Base-by-base conservation (phyloP, 2,329 filamentous ascomycete genomes). In the Nemania abortiva region DNA sequence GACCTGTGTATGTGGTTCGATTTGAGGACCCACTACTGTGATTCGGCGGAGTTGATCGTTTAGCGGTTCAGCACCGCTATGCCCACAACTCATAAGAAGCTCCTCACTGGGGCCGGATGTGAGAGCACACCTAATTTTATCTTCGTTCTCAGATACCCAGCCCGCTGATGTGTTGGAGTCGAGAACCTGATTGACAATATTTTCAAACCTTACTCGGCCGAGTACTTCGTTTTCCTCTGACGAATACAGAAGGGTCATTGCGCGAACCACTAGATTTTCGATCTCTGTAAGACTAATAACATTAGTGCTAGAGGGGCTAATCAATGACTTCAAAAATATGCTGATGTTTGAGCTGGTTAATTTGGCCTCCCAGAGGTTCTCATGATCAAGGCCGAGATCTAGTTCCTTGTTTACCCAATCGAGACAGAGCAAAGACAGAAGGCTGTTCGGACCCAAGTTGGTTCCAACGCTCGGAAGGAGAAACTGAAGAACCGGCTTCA, bases 321-420 rank as follows among this genome's bases (percentile, higher is more conserved):
- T 34, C 5, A 4, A 34, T 34, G 31, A 34, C 9, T 42, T 57
- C 11, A 57, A 13, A 34, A 45, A 45, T 22, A 45, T 45, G 34
- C 9, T 24, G 15, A 57, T 42, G 15, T 57, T 57, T 2, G 20
- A 11, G 34, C n/a, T 42, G 22, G 37, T 27, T 34, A 57, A 18
- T 27, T 57, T 22, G 6, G 34, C 22, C 10, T 45, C 54, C 54
- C 54, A 57, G 7, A 42, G 54, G 20, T 45, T n/a, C 18, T 57
- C 20, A 10, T 27, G 37, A 22, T 45, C 20, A 10, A 57, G 34
- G 5, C 20, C 34, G 5, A 57, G 54, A n/a, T 22, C 34, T 7
- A 57, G 37, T 45, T 42, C 54, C 22, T 10, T 45, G 34, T 57
- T 45, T 2, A 27, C 37, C n/a, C 37, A 27, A n/a, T 57, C 54